A percentile compares a stretch with the other conserved stretches of the same genome.
Conservation (phyloP, 352 stramenopile genomes). For the Phytopythium chamaehyphon region DNA sequence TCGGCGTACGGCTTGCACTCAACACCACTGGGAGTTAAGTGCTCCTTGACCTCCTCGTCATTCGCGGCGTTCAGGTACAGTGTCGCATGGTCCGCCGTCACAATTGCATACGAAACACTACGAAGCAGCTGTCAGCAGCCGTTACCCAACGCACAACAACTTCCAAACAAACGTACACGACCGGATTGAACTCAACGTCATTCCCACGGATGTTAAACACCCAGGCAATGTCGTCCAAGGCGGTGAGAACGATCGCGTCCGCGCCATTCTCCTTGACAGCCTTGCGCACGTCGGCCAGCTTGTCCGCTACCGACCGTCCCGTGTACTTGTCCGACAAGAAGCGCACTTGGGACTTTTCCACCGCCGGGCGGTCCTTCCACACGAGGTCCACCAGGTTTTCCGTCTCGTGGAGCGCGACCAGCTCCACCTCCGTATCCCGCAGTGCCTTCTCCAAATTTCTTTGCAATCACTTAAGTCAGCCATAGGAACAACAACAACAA, state of each 20-base stretch:
- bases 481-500: conserved; percentile 14
- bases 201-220: conserved; percentile 97
- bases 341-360: conserved; percentile 78
- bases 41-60: conserved; percentile 44
- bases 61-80: conserved; percentile 91
- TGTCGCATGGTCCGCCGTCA: conserved; percentile 86
- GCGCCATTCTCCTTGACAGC: conserved; percentile 88
- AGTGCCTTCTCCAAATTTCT: conserved; percentile 66
- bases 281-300: conserved; percentile 82
- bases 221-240: conserved; percentile 97
- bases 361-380: conserved; percentile 83
- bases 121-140: background rate
- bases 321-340: conserved; percentile 93
- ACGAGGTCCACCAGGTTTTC: conserved; percentile 96
- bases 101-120: conserved; percentile 91
- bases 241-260: conserved; percentile 92
- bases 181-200: conserved; percentile 97
- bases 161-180: conserved; percentile 87
- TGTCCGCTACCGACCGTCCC: conserved; percentile 87
- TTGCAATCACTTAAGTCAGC: background rate
- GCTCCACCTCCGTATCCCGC: conserved; percentile 62
- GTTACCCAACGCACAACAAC: background rate
- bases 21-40: conserved; percentile 48
- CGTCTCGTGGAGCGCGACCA: conserved; percentile 69
- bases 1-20: conserved; percentile 59